These are phyloP conservation scores for Millerozyma miso DNA, from an alignment of 805 yeast species.

Conservation along the genomic window DNA sequence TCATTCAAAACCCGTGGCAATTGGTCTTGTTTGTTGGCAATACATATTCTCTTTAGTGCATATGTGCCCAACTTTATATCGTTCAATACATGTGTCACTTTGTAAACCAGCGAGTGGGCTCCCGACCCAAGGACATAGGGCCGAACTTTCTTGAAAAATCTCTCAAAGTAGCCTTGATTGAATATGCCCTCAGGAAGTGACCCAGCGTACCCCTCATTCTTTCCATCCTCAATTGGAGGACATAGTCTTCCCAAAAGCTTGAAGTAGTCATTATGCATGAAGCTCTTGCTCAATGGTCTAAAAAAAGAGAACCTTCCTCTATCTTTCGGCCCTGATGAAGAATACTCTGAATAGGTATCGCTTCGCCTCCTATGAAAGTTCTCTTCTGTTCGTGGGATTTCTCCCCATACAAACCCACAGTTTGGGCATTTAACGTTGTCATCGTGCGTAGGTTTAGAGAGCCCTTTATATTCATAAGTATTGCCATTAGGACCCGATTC, in stretches of 20 bases:
- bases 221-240: constrained; percentile 1
- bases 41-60: constrained; percentile 81
- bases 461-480: background rate
- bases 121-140: constrained; percentile 66
- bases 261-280: constrained; percentile 36
- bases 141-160: constrained; percentile 60
- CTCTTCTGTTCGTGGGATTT: constrained; percentile 5
- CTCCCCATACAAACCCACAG: constrained; percentile 27
- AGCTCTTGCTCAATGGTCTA: constrained; percentile 10
- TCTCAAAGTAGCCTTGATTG: constrained; percentile 76
- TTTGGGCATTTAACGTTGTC: constrained; percentile 20
- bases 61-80: constrained; percentile 69
- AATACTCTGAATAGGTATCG: background rate
- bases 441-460: background rate
- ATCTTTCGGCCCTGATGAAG: background rate
- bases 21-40: constrained; percentile 72
- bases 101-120: constrained; percentile 77
- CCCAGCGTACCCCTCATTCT: background rate
- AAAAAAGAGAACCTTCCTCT: background rate
- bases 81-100: constrained; percentile 78
- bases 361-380: background rate
- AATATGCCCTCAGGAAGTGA: constrained; percentile 54
- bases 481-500: background rate
- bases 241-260: constrained; percentile 29
- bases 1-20: constrained; percentile 69